Evolutionary conservation across 345 rosid species (phyloP), one percentile per base, ranked within the genome.

Genomic region (Salix caprea): DNA sequence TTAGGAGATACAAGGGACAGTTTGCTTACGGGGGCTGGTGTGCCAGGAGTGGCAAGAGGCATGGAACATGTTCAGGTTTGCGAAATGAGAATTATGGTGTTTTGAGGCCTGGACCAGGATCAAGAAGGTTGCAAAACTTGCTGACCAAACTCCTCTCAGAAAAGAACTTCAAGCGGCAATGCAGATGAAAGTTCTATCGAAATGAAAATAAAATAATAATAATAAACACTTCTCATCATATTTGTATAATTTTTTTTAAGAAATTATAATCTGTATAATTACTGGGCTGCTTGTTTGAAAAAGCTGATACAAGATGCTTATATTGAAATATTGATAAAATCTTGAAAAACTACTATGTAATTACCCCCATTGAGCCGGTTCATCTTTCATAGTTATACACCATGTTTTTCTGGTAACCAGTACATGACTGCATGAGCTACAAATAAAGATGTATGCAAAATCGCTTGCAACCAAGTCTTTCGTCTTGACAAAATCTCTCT

Each of bases 41-140:
- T 78, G 72, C 80, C 0, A 58, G 76, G 14, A 50, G 62, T 34
- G 85, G 80, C 14, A 82, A 76, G 58, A 73, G 54, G 24, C 40
- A 52, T 6, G 80, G 71, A 74, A 73, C 77, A 16, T 87, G 92
- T 76, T 75, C 72, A 19, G 78, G 78, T n/a, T 64, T 81, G 75
- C 77, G 74, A 7, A 60, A 61, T 21, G 72, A 68, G 74, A 85
- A 76, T 23, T 84, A 82, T 76, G 91, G 96, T 42, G 75, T 82
- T 64, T 65, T 91, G 78, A 85, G 78, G 70, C 97, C 94, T 7
- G 97, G 97, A 62, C 84, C 89, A 1, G 99, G 99, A 13, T 89
- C 96, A 30, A 89, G 88, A 84, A 89, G 91, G 76, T 65, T 95
- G 78, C 86, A 84, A 84, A 82, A 78, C 82, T 72, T 93, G 81